Evolutionary conservation across 768 basidiomycete genomes (phyloP).

Genomic region (Russula olivacea): DNA sequence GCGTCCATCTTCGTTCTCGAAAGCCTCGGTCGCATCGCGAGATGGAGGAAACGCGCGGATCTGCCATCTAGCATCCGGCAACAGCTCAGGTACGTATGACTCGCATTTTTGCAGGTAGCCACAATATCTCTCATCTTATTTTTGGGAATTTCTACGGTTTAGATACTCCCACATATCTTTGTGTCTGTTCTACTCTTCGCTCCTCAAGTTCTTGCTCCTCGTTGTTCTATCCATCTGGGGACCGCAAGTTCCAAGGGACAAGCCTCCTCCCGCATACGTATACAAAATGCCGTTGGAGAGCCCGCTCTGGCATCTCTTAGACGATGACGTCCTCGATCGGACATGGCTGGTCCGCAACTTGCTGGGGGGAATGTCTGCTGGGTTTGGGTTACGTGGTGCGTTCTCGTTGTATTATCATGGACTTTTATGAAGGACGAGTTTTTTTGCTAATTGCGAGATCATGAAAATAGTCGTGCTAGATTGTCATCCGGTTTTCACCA

Average conservation of each 20-base stretch:
- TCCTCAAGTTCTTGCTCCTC: conserved; percentile 80
- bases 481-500: conserved; percentile 66
- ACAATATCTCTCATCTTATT: neutral
- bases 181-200: conserved; percentile 75
- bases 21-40: conserved; percentile 35
- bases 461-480: conserved; percentile 61
- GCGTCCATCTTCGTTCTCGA: conserved; percentile 50
- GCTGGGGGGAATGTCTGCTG: conserved; percentile 80
- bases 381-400: conserved; percentile 76
- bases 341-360: conserved; percentile 83
- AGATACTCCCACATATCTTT: conserved; percentile 73
- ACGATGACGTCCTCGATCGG: conserved; percentile 69
- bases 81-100: conserved; percentile 13
- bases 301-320: conserved; percentile 48
- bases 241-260: conserved; percentile 36
- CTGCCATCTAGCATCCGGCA: conserved; percentile 19
- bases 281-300: conserved; percentile 31
- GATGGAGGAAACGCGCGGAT: conserved; percentile 25
- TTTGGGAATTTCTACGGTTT: neutral
- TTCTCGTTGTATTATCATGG: neutral
- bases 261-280: conserved; percentile 23
- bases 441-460: neutral
- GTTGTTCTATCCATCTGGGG: conserved; percentile 78
- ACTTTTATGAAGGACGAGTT: conserved; percentile 1
- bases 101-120: neutral